Evolutionary conservation across 495 filamentous ascomycete species (phyloP).

Genomic region (Hypomontagnella monticulosa): DNA sequence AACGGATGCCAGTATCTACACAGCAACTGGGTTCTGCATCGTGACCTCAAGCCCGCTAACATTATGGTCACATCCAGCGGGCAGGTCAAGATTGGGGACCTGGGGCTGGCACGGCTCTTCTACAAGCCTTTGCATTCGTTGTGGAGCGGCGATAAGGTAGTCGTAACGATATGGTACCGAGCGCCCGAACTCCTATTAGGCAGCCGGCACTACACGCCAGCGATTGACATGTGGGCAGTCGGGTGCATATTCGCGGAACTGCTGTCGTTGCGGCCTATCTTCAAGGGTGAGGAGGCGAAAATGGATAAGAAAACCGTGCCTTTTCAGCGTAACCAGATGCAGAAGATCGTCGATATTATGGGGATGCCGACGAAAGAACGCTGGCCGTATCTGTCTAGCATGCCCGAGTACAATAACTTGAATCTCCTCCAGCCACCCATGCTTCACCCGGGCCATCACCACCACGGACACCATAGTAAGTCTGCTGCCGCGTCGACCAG

Average conservation of each 20-base stretch:
- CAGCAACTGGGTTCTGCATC: slow-evolving; percentile 95
- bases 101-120: slow-evolving; percentile 91
- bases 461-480: slow-evolving; percentile 56
- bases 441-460: slow-evolving; percentile 53
- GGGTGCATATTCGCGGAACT: slow-evolving; percentile 98
- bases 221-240: slow-evolving; percentile 96
- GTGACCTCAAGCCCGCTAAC: slow-evolving; percentile 96
- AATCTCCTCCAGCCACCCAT: slow-evolving; percentile 66
- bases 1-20: slow-evolving; percentile 96
- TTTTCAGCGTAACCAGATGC: slow-evolving; percentile 98
- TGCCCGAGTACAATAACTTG: slow-evolving; percentile 84
- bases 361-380: slow-evolving; percentile 87
- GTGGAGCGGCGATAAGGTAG: slow-evolving; percentile 95
- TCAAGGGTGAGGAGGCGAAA: slow-evolving; percentile 98
- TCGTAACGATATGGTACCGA: slow-evolving; percentile 99
- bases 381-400: slow-evolving; percentile 83
- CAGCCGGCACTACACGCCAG: slow-evolving; percentile 91
- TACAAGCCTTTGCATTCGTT: slow-evolving; percentile 91
- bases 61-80: slow-evolving; percentile 96
- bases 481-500: slow-evolving; percentile 52
- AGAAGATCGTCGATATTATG: slow-evolving; percentile 96
- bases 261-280: slow-evolving; percentile 89
- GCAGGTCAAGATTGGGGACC: slow-evolving; percentile 91
- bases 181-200: slow-evolving; percentile 94
- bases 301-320: slow-evolving; percentile 99